A percentile compares a stretch with the other conserved stretches of the same genome.
Conservation (phyloP, 2,329 filamentous ascomycete genomes). For the Cladosporium sp. region DNA sequence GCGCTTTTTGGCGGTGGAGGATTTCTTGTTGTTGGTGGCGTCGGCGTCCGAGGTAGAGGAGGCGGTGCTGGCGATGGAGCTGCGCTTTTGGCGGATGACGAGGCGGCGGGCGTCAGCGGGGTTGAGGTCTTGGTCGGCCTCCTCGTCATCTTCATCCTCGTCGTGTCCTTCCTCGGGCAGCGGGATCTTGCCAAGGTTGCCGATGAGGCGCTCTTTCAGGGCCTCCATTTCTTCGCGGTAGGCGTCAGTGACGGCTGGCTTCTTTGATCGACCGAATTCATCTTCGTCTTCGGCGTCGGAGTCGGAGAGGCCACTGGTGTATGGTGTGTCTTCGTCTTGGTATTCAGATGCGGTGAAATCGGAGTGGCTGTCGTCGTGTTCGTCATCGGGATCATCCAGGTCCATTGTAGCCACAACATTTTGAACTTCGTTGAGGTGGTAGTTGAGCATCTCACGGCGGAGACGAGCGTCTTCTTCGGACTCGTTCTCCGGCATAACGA, state of each 20-base stretch:
- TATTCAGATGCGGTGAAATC: constrained; percentile 23
- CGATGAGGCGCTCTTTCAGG: constrained; percentile 68
- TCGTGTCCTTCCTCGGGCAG: constrained; percentile 2
- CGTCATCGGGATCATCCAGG: constrained; percentile 58
- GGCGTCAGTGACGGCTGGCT: constrained; percentile 61
- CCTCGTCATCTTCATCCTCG: constrained; percentile 25
- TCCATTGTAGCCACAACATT: constrained; percentile 88
- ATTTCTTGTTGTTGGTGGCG: constrained; percentile 29
- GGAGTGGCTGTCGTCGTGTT: constrained; percentile 46
- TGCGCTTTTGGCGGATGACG: constrained; percentile 34
- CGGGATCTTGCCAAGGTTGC: constrained; percentile 50
- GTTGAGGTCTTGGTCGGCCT: constrained; percentile 36
- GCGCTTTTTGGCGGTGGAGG: constrained; percentile 50
- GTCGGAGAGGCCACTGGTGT: constrained; percentile 49
- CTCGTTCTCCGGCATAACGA: constrained; percentile 67
- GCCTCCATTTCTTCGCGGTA: constrained; percentile 80
- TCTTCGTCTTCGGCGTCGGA: constrained; percentile 61
- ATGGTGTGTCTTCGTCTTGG: constrained; percentile 35
- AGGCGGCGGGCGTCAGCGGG: constrained; percentile 53
- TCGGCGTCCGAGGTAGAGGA: constrained; percentile 17
- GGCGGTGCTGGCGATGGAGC: constrained; percentile 10
- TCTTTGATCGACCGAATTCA: constrained; percentile 66
- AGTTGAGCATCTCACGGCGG: constrained; percentile 83
- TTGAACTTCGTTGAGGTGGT: constrained; percentile 80
- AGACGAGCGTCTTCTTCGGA: constrained; percentile 71